Conservation (phyloP, 495 filamentous ascomycete genomes). For the Lepraria neglecta region DNA sequence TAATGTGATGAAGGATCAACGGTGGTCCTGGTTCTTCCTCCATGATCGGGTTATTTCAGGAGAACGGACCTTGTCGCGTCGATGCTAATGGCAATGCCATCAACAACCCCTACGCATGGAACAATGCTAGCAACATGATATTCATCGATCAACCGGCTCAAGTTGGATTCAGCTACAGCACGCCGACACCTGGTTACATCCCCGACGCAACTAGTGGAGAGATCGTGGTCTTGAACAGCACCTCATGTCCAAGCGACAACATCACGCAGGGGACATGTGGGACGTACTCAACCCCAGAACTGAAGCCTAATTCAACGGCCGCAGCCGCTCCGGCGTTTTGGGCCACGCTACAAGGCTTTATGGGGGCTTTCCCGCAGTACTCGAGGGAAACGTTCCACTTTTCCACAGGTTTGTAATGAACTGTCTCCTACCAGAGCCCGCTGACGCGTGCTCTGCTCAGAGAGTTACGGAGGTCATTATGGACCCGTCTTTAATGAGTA, state of each 20-base stretch:
- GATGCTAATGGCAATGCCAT: conserved; percentile 48
- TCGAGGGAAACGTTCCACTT: conserved; percentile 46
- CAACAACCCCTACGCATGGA: conserved; percentile 44
- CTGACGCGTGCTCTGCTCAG: conserved; percentile 48
- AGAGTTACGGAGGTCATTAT: conserved; percentile 63
- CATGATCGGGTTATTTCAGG: conserved; percentile 59
- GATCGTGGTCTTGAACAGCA: conserved; percentile 6
- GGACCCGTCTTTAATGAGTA: conserved; percentile 60
- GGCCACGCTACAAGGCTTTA: conserved; percentile 56
- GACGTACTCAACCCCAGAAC: conserved; percentile 11
- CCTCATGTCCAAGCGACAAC: conserved; percentile 13
- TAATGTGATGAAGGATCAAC: conserved; percentile 38
- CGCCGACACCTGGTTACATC: conserved; percentile 38
- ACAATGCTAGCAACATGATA: conserved; percentile 38
- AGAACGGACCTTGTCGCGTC: conserved; percentile 56
- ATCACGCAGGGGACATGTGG: conserved; percentile 19
- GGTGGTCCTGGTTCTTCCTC: conserved; percentile 53
- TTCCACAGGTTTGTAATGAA: conserved; percentile 51
- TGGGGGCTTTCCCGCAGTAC: conserved; percentile 58
- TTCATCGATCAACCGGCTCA: conserved; percentile 62
- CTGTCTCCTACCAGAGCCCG: conserved; percentile 48
- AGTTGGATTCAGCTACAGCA: conserved; percentile 56
- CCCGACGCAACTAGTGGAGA: conserved; percentile 33
- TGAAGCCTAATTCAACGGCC: conserved; percentile 14
- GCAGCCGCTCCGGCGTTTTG: conserved; percentile 32